Evolutionary conservation across 2,329 filamentous ascomycete genomes (phyloP).

Genomic region (Xenosphaeropsis pyriputrescens): DNA sequence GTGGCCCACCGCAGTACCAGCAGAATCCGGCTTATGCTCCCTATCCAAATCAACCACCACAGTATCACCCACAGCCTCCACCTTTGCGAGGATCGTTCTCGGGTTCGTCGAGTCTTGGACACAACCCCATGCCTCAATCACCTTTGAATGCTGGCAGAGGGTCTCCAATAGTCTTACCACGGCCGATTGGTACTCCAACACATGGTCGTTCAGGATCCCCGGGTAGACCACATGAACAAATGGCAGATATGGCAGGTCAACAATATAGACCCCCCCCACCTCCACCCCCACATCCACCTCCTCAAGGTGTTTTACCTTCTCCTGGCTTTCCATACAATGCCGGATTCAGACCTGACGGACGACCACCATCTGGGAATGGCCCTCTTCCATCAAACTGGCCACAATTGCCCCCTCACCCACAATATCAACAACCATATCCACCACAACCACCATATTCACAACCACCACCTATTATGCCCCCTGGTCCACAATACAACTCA

Average conservation of each 20-base stretch:
- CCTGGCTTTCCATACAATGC: conserved; percentile 8
- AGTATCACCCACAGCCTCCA: conserved; percentile 3
- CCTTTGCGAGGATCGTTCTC: conserved; percentile 10
- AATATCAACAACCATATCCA: conserved; percentile 6
- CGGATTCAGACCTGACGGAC: conserved; percentile 1
- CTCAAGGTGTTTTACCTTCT: conserved; percentile 8
- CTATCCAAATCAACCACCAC: conserved; percentile 5
- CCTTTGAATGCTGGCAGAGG: conserved; percentile 11
- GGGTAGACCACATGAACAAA: conserved; percentile 13
- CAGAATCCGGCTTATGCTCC: conserved; percentile 4
- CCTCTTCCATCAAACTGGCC: conserved; percentile 1
- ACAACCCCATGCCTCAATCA: conserved; percentile 16
- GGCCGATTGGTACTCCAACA: conserved; percentile 8
- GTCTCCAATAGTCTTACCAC: conserved; percentile 11
- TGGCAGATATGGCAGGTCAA: conserved; percentile 17
- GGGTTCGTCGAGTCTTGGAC: conserved; percentile 11
- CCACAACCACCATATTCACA: conserved; percentile 3
- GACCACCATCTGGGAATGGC: conserved; percentile 9
- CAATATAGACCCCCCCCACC: conserved; percentile 16
- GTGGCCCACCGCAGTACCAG: conserved; percentile 5
- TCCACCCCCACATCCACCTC: conserved; percentile 8
- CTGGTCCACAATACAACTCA: background rate
- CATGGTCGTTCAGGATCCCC: conserved; percentile 4
- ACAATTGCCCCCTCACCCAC: conserved; percentile 7
- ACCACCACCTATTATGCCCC: background rate